Base-by-base conservation (phyloP, 1,284 basidiomycete genomes). In the Ceratobasidium sp. region DNA sequence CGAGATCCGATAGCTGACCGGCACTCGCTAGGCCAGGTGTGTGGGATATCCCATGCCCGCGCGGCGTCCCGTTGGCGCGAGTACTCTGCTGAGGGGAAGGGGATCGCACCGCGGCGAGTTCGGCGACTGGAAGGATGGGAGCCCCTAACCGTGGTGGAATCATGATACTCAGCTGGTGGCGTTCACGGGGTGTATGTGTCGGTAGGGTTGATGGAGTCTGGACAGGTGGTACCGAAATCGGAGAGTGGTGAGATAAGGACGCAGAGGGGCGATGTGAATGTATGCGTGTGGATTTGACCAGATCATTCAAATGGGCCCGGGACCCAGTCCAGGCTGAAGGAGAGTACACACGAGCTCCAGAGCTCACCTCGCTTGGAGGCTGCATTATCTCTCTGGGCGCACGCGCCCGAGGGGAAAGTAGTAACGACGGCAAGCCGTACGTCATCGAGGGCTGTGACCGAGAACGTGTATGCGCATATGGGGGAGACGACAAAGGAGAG, bases 381-480 rank as follows among this genome's bases (percentile, higher is more conserved):
- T 23, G 38, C 13, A 35, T 59, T 11, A 43, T 63, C 5, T 8
- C 23, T 49, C 44, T 6, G 23, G 30, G 50, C 43, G 50, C 64
- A 44, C 43, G 64, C 63, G 32, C 41, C 47, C 64, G 64, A 69
- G 64, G 64, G 3, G 64, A 69, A 28, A 69, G 23, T n/a, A 55
- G 64, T 41, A 69, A 47, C 23, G 52, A 57, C 30, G 64, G 64
- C 52, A 69, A 69, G 38, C 64, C 52, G 43, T 69, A 69, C 50
- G 52, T 69, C 23, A 21, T 35, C 9, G 18, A 13, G 2, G 64
- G 50, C 46, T 55, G 52, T 21, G 64, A 57, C 14, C 14, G 35
- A n/a, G 64, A 69, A 9, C 64, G 52, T 38, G 21, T n/a, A 69
- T 69, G 64, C 52, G 64, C 26, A 41, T 52, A 52, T 28, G 64